Evolutionary conservation across 2,329 filamentous ascomycete species (phyloP).

Genomic region (Botryotinia narcissicola): DNA sequence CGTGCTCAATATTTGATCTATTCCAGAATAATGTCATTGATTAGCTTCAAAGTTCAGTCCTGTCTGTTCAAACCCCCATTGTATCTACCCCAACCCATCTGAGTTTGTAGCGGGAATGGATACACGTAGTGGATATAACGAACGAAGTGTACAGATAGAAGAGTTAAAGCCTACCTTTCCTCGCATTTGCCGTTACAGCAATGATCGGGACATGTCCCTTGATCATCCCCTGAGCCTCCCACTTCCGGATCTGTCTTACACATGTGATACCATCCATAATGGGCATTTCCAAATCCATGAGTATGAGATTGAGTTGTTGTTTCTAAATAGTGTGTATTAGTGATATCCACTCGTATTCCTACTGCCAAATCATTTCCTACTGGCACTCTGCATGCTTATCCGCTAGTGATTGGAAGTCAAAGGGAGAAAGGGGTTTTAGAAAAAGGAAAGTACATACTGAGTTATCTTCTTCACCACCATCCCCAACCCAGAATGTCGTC

Average conservation of each 20-base stretch:
- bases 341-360: conserved; percentile 36
- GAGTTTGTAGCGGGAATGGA: neutral
- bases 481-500: conserved; percentile 51
- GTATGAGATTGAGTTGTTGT: conserved; percentile 58
- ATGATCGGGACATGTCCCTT: conserved; percentile 69
- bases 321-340: conserved; percentile 28
- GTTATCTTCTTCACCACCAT: neutral
- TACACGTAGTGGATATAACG: neutral
- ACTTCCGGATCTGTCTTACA: conserved; percentile 62
- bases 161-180: conserved; percentile 36
- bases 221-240: conserved; percentile 58
- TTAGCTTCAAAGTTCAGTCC: neutral
- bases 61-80: neutral
- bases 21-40: conserved; percentile 37
- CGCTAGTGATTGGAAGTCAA: neutral
- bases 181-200: conserved; percentile 73
- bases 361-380: no score
- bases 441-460: neutral
- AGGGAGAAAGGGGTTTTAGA: neutral
- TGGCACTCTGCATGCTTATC: neutral
- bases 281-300: conserved; percentile 83
- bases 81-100: neutral
- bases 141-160: neutral
- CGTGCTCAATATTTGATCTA: conserved; percentile 55
- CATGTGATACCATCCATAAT: conserved; percentile 78